Evolutionary conservation across 2,329 filamentous ascomycete species (phyloP).

Genomic region (Lecanicillium sp.): DNA sequence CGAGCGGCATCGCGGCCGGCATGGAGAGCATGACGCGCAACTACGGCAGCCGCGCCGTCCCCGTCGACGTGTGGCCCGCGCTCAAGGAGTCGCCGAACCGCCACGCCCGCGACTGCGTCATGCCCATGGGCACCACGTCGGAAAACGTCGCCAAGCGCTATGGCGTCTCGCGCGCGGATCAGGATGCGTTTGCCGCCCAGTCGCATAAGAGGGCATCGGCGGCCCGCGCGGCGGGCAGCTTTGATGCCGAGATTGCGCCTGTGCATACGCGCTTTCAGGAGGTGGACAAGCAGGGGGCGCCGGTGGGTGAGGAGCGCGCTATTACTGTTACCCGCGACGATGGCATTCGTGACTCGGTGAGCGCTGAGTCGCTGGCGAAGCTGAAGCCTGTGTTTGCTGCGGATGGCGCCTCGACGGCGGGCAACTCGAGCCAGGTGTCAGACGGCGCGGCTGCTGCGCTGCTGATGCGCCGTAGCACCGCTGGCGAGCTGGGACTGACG

Average conservation of each 20-base stretch:
- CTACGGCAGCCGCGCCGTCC: constrained; percentile 80
- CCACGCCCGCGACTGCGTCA: constrained; percentile 78
- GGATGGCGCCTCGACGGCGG: constrained; percentile 72
- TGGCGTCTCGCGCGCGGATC: constrained; percentile 63
- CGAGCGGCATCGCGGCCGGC: constrained; percentile 72
- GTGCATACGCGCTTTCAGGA: constrained; percentile 65
- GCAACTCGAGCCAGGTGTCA: constrained; percentile 78
- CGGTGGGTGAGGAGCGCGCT: constrained; percentile 46
- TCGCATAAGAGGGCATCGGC: constrained; percentile 66
- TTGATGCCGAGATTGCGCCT: constrained; percentile 72
- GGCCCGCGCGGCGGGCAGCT: constrained; percentile 62
- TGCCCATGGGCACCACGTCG: constrained; percentile 86
- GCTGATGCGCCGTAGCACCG: constrained; percentile 77
- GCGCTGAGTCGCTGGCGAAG: constrained; percentile 61
- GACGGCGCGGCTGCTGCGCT: constrained; percentile 81
- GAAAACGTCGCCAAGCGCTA: constrained; percentile 84
- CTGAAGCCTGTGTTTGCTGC: constrained; percentile 81
- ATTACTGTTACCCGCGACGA: constrained; percentile 73
- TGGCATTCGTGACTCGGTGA: constrained; percentile 65
- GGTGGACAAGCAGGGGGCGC: constrained; percentile 51
- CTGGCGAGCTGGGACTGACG: constrained; percentile 62
- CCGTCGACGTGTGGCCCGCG: constrained; percentile 69
- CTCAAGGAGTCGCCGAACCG: constrained; percentile 55
- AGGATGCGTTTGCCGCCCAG: constrained; percentile 73
- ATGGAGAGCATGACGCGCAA: constrained; percentile 97